phyloP scores from a whole-genome alignment of 768 basidiomycete species.

The Mycena belliarum region DNA sequence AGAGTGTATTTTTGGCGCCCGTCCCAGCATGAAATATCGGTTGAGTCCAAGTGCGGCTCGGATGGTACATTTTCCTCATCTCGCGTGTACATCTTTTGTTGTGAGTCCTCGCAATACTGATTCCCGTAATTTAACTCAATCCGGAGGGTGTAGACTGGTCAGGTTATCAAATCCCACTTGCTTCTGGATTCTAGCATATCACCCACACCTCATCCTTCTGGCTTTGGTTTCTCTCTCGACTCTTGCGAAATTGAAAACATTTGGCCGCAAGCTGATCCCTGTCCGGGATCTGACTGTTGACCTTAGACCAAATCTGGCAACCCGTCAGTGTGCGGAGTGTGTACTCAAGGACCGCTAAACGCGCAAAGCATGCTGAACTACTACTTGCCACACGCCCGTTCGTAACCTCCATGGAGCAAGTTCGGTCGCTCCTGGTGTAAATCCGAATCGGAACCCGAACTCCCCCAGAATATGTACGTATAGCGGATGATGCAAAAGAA shows the following conservation, averaged over 20 bases:
- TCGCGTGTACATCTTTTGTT: slow-evolving; percentile 7
- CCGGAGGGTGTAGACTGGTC: not conserved
- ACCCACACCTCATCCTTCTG: slow-evolving; percentile 2
- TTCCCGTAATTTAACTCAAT: not conserved
- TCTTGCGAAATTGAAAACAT: slow-evolving; percentile 5
- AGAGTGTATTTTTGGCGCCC: not conserved
- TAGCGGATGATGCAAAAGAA: not conserved
- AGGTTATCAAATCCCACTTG: slow-evolving; percentile 12
- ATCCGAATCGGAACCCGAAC: not conserved
- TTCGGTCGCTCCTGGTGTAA: not conserved
- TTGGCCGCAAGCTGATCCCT: not conserved
- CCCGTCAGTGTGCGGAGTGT: slow-evolving; percentile 9
- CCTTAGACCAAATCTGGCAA: slow-evolving; percentile 8
- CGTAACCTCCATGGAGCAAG: not conserved
- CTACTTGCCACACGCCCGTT: slow-evolving; percentile 4
- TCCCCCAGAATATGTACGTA: not conserved
- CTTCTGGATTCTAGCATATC: not conserved
- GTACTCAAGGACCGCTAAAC: slow-evolving; percentile 1
- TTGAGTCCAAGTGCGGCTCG: not conserved
- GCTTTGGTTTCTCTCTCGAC: slow-evolving; percentile 7
- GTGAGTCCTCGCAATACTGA: not conserved
- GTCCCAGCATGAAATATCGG: slow-evolving; percentile 1
- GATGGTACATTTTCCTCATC: not conserved
- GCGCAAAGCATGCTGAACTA: not conserved
- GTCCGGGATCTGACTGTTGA: not conserved